phyloP scores from a whole-genome alignment of 768 basidiomycete genomes.

The Boletellus emodensis region DNA sequence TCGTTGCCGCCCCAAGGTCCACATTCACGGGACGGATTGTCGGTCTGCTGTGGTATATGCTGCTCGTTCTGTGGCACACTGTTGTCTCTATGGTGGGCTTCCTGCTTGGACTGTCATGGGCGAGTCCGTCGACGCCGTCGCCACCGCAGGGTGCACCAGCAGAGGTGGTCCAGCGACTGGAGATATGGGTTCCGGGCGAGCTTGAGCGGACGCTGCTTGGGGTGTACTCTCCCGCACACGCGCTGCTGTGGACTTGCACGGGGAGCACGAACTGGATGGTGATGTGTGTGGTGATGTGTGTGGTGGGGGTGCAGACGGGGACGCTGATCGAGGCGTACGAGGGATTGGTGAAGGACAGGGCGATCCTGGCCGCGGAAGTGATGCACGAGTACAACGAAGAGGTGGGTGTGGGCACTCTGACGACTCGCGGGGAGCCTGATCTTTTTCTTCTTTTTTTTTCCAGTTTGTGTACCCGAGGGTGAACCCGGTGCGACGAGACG shows the following conservation, averaged over 20 bases:
- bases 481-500: constrained; percentile 72
- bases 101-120: constrained; percentile 56
- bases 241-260: constrained; percentile 68
- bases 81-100: constrained; percentile 62
- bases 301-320: constrained; percentile 61
- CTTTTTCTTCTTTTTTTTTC: no score
- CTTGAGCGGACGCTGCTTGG: constrained; percentile 66
- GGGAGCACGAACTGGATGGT: constrained; percentile 73
- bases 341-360: constrained; percentile 67
- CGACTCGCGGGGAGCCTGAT: not conserved
- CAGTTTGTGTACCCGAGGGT: constrained; percentile 84
- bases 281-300: constrained; percentile 63
- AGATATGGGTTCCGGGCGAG: constrained; percentile 74
- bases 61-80: constrained; percentile 43
- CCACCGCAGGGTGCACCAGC: constrained; percentile 36
- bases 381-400: constrained; percentile 80
- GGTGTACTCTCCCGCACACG: constrained; percentile 76
- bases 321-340: constrained; percentile 42
- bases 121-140: constrained; percentile 34
- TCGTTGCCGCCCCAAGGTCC: constrained; percentile 39
- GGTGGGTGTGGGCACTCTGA: constrained; percentile 39
- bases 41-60: constrained; percentile 31
- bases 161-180: constrained; percentile 67
- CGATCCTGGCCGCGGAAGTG: constrained; percentile 72
- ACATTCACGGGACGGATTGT: constrained; percentile 41